Base-by-base conservation (phyloP, 2,329 filamentous ascomycete genomes). In the Cladosporium sp. region DNA sequence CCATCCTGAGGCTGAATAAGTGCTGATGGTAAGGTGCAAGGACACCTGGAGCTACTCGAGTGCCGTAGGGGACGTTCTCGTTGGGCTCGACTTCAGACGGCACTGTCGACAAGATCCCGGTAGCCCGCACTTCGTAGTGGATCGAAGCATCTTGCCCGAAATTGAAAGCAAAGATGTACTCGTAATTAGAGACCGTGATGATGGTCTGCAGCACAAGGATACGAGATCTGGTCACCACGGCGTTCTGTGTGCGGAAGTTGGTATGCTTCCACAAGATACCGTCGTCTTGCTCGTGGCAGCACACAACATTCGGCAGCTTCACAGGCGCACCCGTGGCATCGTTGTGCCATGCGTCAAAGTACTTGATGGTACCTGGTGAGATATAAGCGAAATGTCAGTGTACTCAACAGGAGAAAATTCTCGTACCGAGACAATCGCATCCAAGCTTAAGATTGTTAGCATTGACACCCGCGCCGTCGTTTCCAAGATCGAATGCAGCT, bases 261-360 rank as follows among this genome's bases (percentile, higher is more conserved):
- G 85, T 87, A 72, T 88, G 86, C 67, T 89, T 88, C 85, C 85
- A 88, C 6, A 80, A 79, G 42, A 89, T 87, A 4, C 87, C 87
- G 55, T 84, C 82, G 64, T 89, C 87, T 67, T 88, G 83, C 69
- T 89, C 87, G 66, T 89, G 87, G 3, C 89, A 73, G 66, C 87
- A 89, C 58, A 88, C 76, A 5, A 86, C 85, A 62, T 88, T 88
- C 15, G 78, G 79, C 25, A 79, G 77, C 1, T 76, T 65, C 8
- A 76, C 79, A 0, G 84, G 80, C 49, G 80, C 77, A 2, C 86
- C 87, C 50, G 83, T 74, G 5, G 79, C 68, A 11, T 78, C 76
- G 0, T 82, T 78, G 38, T 84, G 75, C 22, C 84, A 75, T 2
- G 77, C 79, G 58, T 85, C 84, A 60, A 90, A 82, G 59, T 86